Base-by-base conservation (phyloP, 352 stramenopile genomes). In the Plasmopara muralis region DNA sequence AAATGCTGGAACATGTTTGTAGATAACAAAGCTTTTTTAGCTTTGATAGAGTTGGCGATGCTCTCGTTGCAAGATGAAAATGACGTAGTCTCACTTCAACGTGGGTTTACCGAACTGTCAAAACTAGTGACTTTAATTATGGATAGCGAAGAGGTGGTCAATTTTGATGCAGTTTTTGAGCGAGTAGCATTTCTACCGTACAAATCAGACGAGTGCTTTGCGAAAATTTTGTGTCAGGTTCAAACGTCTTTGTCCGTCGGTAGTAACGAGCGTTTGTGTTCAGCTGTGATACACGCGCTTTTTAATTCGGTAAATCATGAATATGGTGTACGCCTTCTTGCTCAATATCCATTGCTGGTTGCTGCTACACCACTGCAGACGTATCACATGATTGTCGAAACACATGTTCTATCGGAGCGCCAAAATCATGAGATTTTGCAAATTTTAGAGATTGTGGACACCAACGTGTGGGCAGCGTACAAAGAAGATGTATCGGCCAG, bases 371-470 rank as follows among this genome's bases (percentile, higher is more conserved):
- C 80, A 37, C 59, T 90, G 29, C 55, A 82, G 31, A 79, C 84
- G 49, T 93, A 93, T 53, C 78, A 88, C 56, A 83, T 72, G 12
- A 86, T 91, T 46, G 65, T 93, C 13, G 78, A 89, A 50, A 70
- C 72, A 7, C 71, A 89, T 49, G 66, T 83, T 9, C 66, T 94
- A 1, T 84, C 61, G 13, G 66, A 85, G 44, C 74, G 72, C 16
- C 80, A 91, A 48, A 70, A 75, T 8, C 53, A 84, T 43, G 72
- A 89, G 43, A 68, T 90, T 13, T 61, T 72, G 30, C 72, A 77
- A 34, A 84, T 90, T 58, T 64, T 94, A 15, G 84, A 94, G 53
- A 74, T 77, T 29, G 77, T 92, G 30, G 82, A 93, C 47, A 89
- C 82, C 4, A 83, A 89, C 28, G 69, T 89, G 2, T 94, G 84